Conservation (phyloP, 345 rosid species). For the Bruguiera parviflora region DNA sequence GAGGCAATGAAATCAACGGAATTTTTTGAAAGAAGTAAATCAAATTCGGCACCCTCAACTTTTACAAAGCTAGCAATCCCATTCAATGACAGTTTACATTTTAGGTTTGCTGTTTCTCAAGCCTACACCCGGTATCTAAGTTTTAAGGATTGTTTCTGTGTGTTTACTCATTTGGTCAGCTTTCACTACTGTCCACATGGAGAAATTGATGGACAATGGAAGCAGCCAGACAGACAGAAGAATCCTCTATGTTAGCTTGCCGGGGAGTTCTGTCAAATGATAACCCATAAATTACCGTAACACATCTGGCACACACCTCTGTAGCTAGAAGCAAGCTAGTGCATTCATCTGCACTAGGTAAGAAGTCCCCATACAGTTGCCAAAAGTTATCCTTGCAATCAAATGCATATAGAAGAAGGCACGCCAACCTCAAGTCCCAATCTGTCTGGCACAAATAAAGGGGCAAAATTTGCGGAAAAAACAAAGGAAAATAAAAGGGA, state of each 20-base stretch:
- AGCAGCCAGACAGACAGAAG: not conserved
- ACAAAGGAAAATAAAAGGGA: constrained; percentile 1
- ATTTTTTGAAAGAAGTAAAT: not conserved
- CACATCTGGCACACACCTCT: constrained; percentile 47
- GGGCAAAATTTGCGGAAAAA: not conserved
- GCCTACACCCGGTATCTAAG: not conserved
- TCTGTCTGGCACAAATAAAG: constrained; percentile 55
- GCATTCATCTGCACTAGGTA: constrained; percentile 81
- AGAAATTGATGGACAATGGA: not conserved
- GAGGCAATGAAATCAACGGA: not conserved
- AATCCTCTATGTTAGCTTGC: not conserved
- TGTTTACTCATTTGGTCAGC: not conserved
- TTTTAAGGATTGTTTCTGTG: not conserved
- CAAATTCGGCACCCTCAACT: not conserved
- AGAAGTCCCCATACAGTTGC: constrained; percentile 85
- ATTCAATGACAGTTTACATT: not conserved
- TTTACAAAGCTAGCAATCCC: not conserved
- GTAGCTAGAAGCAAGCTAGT: constrained; percentile 91
- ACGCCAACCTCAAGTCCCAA: constrained; percentile 94
- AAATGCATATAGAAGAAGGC: constrained; percentile 79
- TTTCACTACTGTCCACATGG: not conserved
- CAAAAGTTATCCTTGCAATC: constrained; percentile 77
- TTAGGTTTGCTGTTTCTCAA: not conserved
- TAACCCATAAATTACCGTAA: not conserved
- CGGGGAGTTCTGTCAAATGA: not conserved